Base-by-base conservation (phyloP, 495 filamentous ascomycete species). In the Aspergillus asperescens region DNA sequence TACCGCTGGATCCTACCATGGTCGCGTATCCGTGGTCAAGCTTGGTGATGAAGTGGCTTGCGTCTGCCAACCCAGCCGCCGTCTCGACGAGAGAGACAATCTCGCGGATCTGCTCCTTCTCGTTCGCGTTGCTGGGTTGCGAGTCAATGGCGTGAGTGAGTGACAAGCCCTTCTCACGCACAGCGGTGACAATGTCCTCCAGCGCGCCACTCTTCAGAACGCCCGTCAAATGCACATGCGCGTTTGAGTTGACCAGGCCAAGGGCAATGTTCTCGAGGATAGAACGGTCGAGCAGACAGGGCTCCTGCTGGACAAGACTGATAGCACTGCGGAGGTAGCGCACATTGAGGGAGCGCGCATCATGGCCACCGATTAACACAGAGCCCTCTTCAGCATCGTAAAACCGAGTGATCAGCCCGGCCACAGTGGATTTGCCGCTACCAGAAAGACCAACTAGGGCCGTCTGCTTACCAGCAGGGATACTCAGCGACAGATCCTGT, bases 361-460 rank as follows among this genome's bases (percentile, higher is more conserved):
- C 65, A 15, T 72, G 64, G 6, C 66, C 75, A n/a, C 77, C 79
- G 1, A 87, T 63, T 0, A 56, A 50, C 27, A 87, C 68, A 7
- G 59, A 32, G 4, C 75, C 75, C 1, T 62, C 51, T 2, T 56
- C 55, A 7, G 73, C 66, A 44, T 77, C 69, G 37, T 74, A 75
- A 42, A 84, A 74, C 8, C 82, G 73, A 48, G 78, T 71, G 4
- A 84, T 49, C 10, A 86, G 64, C 7, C 75, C 74, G 3, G 77
- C 76, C 34, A 87, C 64, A 9, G 84, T 87, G 1, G 81, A 85
- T 58, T 89, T 89, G 2, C 85, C 85, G 46, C 79, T 79, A 1
- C 85, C 85, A n/a, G 83, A 86, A 4, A 80, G 65, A 1, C 85
- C 85, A 1, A 89, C 82, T 39, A 89, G 77, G 0, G 82, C 84